Conservation (phyloP, 73 alveolate species). For the Symbiodinium pilosum region DNA sequence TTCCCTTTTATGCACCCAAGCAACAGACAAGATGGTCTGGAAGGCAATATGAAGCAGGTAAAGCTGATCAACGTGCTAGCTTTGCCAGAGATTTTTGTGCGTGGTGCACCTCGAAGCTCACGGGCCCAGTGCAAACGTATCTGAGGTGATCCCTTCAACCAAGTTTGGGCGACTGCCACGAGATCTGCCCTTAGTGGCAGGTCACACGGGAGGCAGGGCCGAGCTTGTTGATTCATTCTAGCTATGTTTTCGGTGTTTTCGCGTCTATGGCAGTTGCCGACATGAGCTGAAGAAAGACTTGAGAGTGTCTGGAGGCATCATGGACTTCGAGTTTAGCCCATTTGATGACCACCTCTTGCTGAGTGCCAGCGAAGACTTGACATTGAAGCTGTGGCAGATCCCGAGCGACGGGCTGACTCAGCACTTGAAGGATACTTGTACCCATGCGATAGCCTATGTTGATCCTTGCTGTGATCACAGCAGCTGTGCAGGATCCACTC, state of each 20-base stretch:
- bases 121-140: neutral
- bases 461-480: neutral
- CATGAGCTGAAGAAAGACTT: too few relatives aligned
- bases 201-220: slow-evolving; percentile 83
- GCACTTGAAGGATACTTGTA: slow-evolving; percentile 59
- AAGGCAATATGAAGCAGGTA: too few relatives aligned
- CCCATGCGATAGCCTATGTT: too few relatives aligned
- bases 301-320: slow-evolving; percentile 23
- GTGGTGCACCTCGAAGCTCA: too few relatives aligned
- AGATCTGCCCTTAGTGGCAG: slow-evolving; percentile 66
- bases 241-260: too few relatives aligned
- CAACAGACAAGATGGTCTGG: too few relatives aligned
- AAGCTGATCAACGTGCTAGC: too few relatives aligned
- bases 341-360: slow-evolving; percentile 43
- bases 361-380: slow-evolving; percentile 82
- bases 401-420: slow-evolving; percentile 54
- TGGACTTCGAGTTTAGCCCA: slow-evolving; percentile 94
- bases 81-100: too few relatives aligned
- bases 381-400: slow-evolving; percentile 85
- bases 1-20: too few relatives aligned
- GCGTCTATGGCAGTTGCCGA: too few relatives aligned
- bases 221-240: too few relatives aligned
- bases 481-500: slow-evolving; percentile 32
- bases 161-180: slow-evolving; percentile 65
- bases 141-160: slow-evolving; percentile 1